phyloP scores from a whole-genome alignment of 1,139 yeast genomes.

The Protomyces gravidus region DNA sequence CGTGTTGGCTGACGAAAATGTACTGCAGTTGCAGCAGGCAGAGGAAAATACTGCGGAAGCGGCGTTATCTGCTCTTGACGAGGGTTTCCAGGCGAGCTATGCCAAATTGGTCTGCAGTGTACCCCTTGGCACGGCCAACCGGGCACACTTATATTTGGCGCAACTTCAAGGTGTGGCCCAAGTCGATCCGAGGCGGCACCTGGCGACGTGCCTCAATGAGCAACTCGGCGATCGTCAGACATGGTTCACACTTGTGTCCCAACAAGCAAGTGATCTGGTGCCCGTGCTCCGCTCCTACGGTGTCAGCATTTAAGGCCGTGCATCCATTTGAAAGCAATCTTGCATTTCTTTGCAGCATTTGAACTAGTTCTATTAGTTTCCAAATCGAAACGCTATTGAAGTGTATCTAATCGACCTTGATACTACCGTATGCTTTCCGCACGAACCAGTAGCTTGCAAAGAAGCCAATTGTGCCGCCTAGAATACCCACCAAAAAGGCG shows the following conservation, averaged over 20 bases:
- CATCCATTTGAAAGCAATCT: too few relatives aligned
- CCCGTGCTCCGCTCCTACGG: conserved; percentile 1
- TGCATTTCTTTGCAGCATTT: neutral
- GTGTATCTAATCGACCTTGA: conserved; percentile 64
- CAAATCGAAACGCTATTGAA: neutral
- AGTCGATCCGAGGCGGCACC: conserved; percentile 42
- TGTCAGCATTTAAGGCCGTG: neutral
- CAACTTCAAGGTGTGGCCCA: neutral
- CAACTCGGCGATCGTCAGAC: conserved; percentile 36
- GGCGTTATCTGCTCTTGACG: conserved; percentile 35
- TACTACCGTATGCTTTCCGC: conserved; percentile 72
- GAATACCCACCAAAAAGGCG: conserved; percentile 65
- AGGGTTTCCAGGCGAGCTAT: conserved; percentile 79
- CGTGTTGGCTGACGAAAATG: conserved; percentile 20
- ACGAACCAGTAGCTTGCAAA: conserved; percentile 69
- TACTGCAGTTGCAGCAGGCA: neutral
- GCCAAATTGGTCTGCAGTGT: conserved; percentile 49
- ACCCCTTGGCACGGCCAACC: conserved; percentile 54
- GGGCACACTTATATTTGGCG: conserved; percentile 58
- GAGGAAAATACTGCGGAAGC: neutral
- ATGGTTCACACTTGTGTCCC: neutral
- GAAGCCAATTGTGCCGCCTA: conserved; percentile 88
- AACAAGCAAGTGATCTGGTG: neutral
- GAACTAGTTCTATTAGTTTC: too few relatives aligned
- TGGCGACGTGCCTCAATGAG: conserved; percentile 36